Evolutionary conservation across 202 grass and related monocot genomes (phyloP).

Genomic region (Carex sylvatica): DNA sequence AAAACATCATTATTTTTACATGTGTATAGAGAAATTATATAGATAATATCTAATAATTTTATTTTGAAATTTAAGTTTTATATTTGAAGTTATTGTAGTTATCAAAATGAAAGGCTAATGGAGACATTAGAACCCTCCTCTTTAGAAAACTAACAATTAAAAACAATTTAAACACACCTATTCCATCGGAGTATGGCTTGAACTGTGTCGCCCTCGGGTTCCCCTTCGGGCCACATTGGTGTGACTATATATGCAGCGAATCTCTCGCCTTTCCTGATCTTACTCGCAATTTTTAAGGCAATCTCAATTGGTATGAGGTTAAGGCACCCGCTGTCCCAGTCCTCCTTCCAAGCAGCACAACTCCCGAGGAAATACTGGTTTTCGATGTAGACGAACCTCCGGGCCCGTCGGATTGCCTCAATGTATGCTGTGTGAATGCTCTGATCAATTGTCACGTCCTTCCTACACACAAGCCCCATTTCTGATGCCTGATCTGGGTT

Average conservation of each 20-base stretch:
- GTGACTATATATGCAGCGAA: conserved; percentile 73
- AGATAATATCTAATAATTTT: too few species aligned
- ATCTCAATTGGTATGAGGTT: conserved; percentile 84
- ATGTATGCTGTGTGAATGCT: conserved; percentile 75
- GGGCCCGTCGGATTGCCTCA: conserved; percentile 74
- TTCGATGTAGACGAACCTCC: conserved; percentile 75
- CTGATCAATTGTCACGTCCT: conserved; percentile 63
- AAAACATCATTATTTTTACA: too few species aligned
- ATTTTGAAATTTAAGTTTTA: too few species aligned
- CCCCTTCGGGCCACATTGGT: conserved; percentile 87
- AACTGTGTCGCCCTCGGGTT: conserved; percentile 42
- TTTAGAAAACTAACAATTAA: neutral
- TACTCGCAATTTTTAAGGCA: conserved; percentile 67
- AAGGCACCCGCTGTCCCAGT: conserved; percentile 53
- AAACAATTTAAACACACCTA: conserved; percentile 7
- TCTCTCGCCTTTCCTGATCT: conserved; percentile 54
- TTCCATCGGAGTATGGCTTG: conserved; percentile 84
- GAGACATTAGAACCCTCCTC: too few species aligned
- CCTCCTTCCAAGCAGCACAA: conserved; percentile 60
- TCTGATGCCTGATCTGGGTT: conserved; percentile 35
- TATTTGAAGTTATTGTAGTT: too few species aligned
- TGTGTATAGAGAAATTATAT: too few species aligned
- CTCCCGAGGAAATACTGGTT: conserved; percentile 99
- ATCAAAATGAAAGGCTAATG: too few species aligned
- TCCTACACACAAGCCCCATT: conserved; percentile 54